A percentile compares a stretch with the other conserved stretches of the same genome.
Evolutionary conservation across 1,284 basidiomycete genomes (phyloP).

Genomic region (Apiotrichum porosum): DNA sequence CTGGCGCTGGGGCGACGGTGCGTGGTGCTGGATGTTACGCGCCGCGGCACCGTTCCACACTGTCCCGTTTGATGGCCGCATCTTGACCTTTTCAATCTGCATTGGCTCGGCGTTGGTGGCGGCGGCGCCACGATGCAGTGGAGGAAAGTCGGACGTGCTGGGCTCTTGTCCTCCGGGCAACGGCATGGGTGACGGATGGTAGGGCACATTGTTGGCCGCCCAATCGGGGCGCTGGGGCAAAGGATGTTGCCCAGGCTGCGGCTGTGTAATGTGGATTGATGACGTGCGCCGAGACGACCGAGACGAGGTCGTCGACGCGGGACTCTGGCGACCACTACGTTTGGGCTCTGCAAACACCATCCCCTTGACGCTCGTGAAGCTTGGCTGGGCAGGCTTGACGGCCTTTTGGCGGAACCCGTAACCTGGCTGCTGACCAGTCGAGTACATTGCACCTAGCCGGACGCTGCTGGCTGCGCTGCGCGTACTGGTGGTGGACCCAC

Average conservation of each 20-base stretch:
- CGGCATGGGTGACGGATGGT: constrained; percentile 37
- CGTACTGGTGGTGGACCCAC: constrained; percentile 43
- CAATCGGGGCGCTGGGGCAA: constrained; percentile 44
- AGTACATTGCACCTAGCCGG: constrained; percentile 39
- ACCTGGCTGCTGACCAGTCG: constrained; percentile 22
- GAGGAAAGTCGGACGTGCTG: constrained; percentile 35
- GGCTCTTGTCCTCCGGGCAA: constrained; percentile 10
- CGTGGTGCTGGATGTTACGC: constrained; percentile 11
- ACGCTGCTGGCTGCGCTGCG: constrained; percentile 41
- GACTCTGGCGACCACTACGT: constrained; percentile 37
- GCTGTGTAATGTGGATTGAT: constrained; percentile 32
- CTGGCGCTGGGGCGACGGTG: neutral
- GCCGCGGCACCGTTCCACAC: constrained; percentile 32
- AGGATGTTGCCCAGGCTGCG: constrained; percentile 35
- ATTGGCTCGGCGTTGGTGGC: constrained; percentile 40
- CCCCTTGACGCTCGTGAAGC: constrained; percentile 7
- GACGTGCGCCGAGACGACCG: constrained; percentile 33
- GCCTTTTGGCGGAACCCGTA: constrained; percentile 38
- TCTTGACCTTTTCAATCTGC: constrained; percentile 41
- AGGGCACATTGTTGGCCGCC: constrained; percentile 44
- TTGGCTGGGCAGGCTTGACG: constrained; percentile 25
- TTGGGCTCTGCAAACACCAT: constrained; percentile 10
- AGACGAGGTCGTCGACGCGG: constrained; percentile 40
- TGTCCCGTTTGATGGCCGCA: constrained; percentile 13
- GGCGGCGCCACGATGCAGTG: constrained; percentile 18